Evolutionary conservation across 257 asterid species (phyloP), one percentile per base, ranked within the genome.

Genomic region (Verbascum thapsus): DNA sequence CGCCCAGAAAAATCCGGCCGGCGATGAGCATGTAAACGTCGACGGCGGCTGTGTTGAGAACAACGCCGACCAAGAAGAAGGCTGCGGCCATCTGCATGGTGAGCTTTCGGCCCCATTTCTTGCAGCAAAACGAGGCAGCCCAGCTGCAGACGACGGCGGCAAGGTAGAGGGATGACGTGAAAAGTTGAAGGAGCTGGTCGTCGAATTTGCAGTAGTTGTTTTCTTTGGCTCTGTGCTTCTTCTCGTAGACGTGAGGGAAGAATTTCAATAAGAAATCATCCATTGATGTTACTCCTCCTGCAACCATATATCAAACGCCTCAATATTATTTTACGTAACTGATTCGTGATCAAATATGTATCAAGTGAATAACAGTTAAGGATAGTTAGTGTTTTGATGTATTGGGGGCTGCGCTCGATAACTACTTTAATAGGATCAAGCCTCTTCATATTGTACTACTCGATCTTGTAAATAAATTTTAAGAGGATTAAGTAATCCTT

Each of bases 241-340:
- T 80, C 20, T 51, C 65, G 44, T 72, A 62, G 4, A 80, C 82
- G n/a, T n/a, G 17, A 3, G 73, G 78, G 41, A 80, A 80, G 56
- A 80, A 80, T 20, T 76, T 58, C 12, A n/a, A 6, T 52, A 80
- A 53, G 61, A 80, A 80, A 49, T 68, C 79, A 58, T 80, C 80
- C 82, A 76, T 76, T 3, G 72, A 63, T 5, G 77, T 72, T 5
- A 80, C 82, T 42, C 85, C 85, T 16, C 85, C 85, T 73, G 71
- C 58, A 58, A 43, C 19, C 19, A n/a, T n/a, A n/a, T n/a, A 43
- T 4, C 50, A 26, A 53, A 16, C 30, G 6, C 17, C 18, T 16
- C n/a, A 49, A 7, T 0, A 16, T 0, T 43, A 13, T 13, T 12
- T 26, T 26, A n/a, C n/a, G n/a, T 26, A 26, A 26, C 32, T n/a